Evolutionary conservation across 2,329 filamentous ascomycete species (phyloP), one percentile per base, ranked within the genome.

Genomic region (Xylaria multiplex): DNA sequence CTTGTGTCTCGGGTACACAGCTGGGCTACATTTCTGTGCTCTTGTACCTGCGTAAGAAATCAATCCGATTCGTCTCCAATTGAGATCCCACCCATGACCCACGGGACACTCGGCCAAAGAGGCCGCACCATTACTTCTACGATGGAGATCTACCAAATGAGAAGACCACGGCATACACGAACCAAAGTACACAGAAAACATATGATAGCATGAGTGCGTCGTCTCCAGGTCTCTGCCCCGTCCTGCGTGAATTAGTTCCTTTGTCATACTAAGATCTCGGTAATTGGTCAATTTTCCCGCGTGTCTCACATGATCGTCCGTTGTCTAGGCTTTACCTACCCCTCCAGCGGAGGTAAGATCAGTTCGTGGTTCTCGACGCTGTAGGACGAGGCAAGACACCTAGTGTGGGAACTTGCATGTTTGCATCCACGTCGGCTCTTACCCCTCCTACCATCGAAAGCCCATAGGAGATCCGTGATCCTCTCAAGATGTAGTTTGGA

Each of bases 271-370:
- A 53, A 48, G 62, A 67, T 70, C 59, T 75, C 73, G 70, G 71
- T 74, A 73, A 75, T 74, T 75, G 70, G 66, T 62, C 67, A 71
- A 68, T 72, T 71, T 71, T 74, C 65, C 75, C 72, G 75, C 66
- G 63, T 74, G 75, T 75, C 69, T 76, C 68, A 73, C 69, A 68
- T 65, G 46, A 40, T 70, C 65, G 65, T 62, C 65, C 70, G 59
- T 58, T 68, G 64, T 71, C 63, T 68, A 69, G 69, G 43, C 61
- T 50, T 65, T 48, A 59, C 48, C 58, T 65, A 58, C 54, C 53
- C 16, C 63, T 63, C 57, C 68, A 60, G 52, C 42, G 62, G 66
- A 67, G 52, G 45, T 8, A 61, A 59, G 53, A 61, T 65, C 58
- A 60, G 65, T 71, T 68, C 57, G 55, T 68, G 60, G 50, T 60